Base-by-base conservation (phyloP, 1,284 basidiomycete species). In the Ganoderma boninense region DNA sequence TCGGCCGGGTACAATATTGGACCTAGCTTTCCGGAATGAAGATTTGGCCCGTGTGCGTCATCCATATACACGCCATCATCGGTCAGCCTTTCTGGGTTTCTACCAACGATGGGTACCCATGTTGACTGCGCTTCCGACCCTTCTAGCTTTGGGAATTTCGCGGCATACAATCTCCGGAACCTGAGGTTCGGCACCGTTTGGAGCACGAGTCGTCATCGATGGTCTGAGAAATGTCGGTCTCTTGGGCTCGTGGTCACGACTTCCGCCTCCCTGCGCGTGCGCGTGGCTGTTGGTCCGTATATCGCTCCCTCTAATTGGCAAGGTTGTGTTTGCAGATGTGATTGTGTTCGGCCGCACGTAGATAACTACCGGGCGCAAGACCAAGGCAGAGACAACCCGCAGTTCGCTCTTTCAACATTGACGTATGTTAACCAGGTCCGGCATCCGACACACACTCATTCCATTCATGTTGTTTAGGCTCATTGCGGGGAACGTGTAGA, bases 21-120 rank as follows among this genome's bases (percentile, higher is more conserved):
- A 8, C 23, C 1, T 11, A 52, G 10, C 23, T 52, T 13, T 20
- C 14, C 14, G 54, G 29, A 57, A 57, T 57, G 29, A 35, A 57
- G 54, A 35, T 57, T 57, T 57, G 16, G 29, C 6, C 10, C 60
- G 11, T 26, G 23, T 42, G 29, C 60, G 40, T 42, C 40, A 62
- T 44, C 13, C 40, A 62, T n/a, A 35, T 60, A 38, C 57, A 38
- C n/a, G n/a, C 42, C 40, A 62, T 62, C 60, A 62, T 62, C 60
- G 40, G 40, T 42, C 40, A 43, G 23, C n/a, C 60, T 62, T 62
- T 43, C 60, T 62, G 40, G 40, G 20, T 42, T 57, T 57, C 54
- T 57, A 35, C 14, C 54, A 57, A 35, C 54, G 29, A 32, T 57
- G 18, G 29, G 3, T 52, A 8, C 29, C 5, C 54, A 57, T 35